These are phyloP conservation scores for Perilla frutescens DNA, from an alignment of 257 asterid species.

Conservation along the genomic window DNA sequence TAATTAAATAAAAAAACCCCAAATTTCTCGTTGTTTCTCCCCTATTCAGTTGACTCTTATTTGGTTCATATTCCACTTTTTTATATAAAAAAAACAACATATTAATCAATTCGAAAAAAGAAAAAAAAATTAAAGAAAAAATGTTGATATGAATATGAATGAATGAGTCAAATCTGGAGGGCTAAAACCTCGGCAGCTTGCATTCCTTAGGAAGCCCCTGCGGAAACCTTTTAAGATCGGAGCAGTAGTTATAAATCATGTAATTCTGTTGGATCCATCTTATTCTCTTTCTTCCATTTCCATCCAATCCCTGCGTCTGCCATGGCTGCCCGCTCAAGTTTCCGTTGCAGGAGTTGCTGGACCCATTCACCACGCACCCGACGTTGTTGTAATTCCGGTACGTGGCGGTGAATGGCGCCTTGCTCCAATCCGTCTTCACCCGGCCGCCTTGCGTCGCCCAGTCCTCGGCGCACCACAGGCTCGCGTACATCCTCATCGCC, in stretches of 20 bases:
- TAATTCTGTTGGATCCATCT: conserved; percentile 46
- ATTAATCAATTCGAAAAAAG: not conserved
- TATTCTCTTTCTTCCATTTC: conserved; percentile 41
- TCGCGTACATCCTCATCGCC: conserved; percentile 58
- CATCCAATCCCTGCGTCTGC: conserved; percentile 55
- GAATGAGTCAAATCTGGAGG: not conserved
- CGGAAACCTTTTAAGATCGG: conserved; percentile 48
- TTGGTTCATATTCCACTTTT: not conserved
- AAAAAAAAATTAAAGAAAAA: no score
- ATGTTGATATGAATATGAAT: not conserved
- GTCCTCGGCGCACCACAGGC: conserved; percentile 72
- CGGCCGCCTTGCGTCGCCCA: conserved; percentile 81
- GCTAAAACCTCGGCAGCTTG: conserved; percentile 45
- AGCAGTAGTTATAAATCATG: conserved; percentile 57
- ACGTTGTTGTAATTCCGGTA: conserved; percentile 46
- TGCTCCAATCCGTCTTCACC: conserved; percentile 65
- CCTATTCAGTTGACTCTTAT: conserved; percentile 12
- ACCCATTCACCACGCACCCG: conserved; percentile 36
- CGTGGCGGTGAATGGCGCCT: conserved; percentile 59
- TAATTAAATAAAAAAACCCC: not conserved
- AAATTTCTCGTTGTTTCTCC: not conserved
- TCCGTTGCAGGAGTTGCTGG: conserved; percentile 38
- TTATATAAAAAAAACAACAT: not conserved
- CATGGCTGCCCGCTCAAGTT: conserved; percentile 42
- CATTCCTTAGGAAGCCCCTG: conserved; percentile 53